A percentile compares a stretch with the other conserved stretches of the same genome.
Evolutionary conservation across 768 basidiomycete genomes (phyloP).

Genomic region (Collybiopsis confluens): DNA sequence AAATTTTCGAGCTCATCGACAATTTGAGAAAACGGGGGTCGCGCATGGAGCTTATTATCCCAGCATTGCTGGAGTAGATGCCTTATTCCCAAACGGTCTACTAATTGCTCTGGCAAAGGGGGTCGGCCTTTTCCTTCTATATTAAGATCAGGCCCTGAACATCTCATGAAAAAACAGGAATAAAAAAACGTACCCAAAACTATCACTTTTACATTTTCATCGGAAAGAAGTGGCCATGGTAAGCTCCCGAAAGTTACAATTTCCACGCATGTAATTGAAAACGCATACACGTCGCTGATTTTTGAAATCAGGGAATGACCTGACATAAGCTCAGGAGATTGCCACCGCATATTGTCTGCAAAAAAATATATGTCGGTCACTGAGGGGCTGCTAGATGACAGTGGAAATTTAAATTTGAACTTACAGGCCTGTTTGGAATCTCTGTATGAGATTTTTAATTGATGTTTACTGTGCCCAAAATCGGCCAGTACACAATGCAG

Average conservation of each 20-base stretch:
- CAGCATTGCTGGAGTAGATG: background rate
- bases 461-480: conserved; percentile 51
- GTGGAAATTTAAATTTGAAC: no score
- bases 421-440: conserved; percentile 24
- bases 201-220: conserved; percentile 21
- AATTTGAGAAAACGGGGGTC: no score
- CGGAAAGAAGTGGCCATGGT: conserved; percentile 27
- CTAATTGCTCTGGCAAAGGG: background rate
- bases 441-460: conserved; percentile 37
- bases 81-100: background rate
- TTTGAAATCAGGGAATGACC: conserved; percentile 20
- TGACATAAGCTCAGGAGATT: conserved; percentile 37
- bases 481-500: conserved; percentile 47
- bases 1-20: no score
- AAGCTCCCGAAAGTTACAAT: conserved; percentile 36
- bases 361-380: no score
- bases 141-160: background rate
- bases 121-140: conserved; percentile 2
- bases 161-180: no score
- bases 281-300: conserved; percentile 41
- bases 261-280: conserved; percentile 37
- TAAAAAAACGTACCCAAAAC: conserved; percentile 27
- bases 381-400: no score
- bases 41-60: no score
- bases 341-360: conserved; percentile 39